Evolutionary conservation across 768 basidiomycete species (phyloP).

Genomic region (Trametes punicea): DNA sequence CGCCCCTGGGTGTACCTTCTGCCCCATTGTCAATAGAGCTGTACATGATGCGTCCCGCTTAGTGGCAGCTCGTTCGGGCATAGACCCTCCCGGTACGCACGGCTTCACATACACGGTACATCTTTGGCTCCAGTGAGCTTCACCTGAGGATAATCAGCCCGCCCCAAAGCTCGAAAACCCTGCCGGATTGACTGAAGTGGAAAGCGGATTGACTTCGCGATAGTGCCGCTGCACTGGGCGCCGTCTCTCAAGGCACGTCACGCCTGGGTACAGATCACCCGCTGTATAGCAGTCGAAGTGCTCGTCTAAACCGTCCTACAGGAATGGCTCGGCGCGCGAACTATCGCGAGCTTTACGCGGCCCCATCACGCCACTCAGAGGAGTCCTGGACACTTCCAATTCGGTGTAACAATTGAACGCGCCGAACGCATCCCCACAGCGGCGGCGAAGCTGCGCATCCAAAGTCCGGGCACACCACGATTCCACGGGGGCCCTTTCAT

Average conservation of each 20-base stretch:
- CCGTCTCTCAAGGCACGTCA: neutral
- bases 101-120: neutral
- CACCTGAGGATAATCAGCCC: neutral
- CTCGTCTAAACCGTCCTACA: neutral
- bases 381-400: neutral
- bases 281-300: neutral
- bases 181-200: neutral
- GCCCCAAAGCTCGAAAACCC: neutral
- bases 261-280: neutral
- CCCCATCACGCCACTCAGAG: neutral
- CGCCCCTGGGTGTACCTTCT: neutral
- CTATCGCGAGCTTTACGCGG: neutral
- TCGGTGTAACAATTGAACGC: neutral
- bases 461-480: neutral
- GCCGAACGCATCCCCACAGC: neutral
- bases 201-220: neutral
- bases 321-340: slow-evolving; percentile 1
- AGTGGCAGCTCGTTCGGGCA: neutral
- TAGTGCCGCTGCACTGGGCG: neutral
- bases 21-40: neutral
- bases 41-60: neutral
- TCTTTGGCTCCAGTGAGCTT: neutral
- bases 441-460: neutral
- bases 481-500: neutral
- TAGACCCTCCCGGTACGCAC: neutral